Percentiles rank a stretch among this genome's conserved stretches.
phyloP scores from a whole-genome alignment of 2,329 filamentous ascomycete species.

The Elsinoe batatas region DNA sequence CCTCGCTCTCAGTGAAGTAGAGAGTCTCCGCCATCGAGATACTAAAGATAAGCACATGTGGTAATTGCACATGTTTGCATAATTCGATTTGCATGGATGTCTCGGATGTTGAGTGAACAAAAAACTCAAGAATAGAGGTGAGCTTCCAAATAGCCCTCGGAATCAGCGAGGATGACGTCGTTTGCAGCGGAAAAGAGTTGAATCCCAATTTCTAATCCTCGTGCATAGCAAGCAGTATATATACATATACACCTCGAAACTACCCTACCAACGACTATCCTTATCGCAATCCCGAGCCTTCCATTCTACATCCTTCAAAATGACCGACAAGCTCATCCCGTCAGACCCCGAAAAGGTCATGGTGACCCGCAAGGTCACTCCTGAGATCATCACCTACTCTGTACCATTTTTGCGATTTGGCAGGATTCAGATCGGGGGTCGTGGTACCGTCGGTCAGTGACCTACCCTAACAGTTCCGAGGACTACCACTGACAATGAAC shows the following conservation, averaged over 20 bases:
- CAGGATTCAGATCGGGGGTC: constrained; percentile 69
- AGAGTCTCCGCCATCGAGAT: too few species aligned
- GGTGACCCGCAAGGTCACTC: constrained; percentile 78
- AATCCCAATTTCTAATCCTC: constrained; percentile 4
- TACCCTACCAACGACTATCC: neutral
- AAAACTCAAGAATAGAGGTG: neutral
- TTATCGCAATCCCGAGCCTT: neutral
- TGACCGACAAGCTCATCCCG: constrained; percentile 33
- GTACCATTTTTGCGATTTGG: constrained; percentile 79
- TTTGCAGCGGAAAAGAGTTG: neutral
- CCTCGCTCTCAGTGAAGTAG: too few species aligned
- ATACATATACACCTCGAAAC: neutral
- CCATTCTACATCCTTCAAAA: constrained; percentile 15
- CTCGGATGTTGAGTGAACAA: constrained; percentile 10
- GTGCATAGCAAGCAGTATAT: neutral
- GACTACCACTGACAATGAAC: neutral
- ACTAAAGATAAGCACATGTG: too few species aligned
- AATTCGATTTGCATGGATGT: neutral
- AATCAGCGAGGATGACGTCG: constrained; percentile 3
- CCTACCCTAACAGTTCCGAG: neutral
- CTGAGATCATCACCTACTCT: constrained; percentile 67
- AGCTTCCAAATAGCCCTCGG: neutral
- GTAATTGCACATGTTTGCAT: neutral
- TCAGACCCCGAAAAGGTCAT: constrained; percentile 71
- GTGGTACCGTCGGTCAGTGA: constrained; percentile 67